These are phyloP conservation scores for Colletotrichum cuscutae DNA, from an alignment of 2,329 filamentous ascomycete species.

Conservation along the genomic window DNA sequence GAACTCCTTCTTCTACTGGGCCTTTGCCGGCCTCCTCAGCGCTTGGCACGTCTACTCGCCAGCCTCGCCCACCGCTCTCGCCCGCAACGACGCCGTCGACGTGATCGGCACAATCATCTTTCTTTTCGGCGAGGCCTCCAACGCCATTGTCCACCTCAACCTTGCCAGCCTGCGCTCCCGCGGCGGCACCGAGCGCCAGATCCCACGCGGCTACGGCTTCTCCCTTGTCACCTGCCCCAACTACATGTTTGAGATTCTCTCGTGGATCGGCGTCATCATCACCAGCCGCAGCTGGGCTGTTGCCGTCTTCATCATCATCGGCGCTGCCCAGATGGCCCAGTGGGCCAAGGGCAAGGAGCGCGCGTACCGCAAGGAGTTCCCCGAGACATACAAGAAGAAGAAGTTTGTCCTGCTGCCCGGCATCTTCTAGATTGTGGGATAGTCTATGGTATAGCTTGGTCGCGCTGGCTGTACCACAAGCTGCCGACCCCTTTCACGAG, in stretches of 20 bases:
- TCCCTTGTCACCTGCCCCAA: constrained; percentile 92
- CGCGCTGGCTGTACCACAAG: too few species aligned
- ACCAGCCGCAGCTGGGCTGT: constrained; percentile 84
- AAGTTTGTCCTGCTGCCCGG: constrained; percentile 84
- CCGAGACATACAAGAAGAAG: constrained; percentile 96
- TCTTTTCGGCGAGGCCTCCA: constrained; percentile 80
- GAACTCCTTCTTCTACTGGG: constrained; percentile 96
- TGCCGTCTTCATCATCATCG: constrained; percentile 78
- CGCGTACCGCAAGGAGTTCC: constrained; percentile 90
- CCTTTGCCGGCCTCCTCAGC: constrained; percentile 81
- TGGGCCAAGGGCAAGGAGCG: constrained; percentile 96
- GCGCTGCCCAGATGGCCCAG: constrained; percentile 80
- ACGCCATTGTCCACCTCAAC: constrained; percentile 82
- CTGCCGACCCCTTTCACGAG: neutral
- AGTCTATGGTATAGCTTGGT: neutral
- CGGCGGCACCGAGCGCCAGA: constrained; percentile 87
- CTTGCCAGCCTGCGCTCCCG: constrained; percentile 80
- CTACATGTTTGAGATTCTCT: constrained; percentile 91
- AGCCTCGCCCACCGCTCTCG: constrained; percentile 71
- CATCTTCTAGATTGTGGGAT: constrained; percentile 63
- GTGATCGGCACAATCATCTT: constrained; percentile 78
- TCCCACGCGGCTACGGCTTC: constrained; percentile 88
- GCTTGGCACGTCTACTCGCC: constrained; percentile 89
- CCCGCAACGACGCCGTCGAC: constrained; percentile 61
- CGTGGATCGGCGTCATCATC: constrained; percentile 86